Evolutionary conservation across 805 yeast genomes (phyloP).

Genomic region (Myxozyma melibiosi): DNA sequence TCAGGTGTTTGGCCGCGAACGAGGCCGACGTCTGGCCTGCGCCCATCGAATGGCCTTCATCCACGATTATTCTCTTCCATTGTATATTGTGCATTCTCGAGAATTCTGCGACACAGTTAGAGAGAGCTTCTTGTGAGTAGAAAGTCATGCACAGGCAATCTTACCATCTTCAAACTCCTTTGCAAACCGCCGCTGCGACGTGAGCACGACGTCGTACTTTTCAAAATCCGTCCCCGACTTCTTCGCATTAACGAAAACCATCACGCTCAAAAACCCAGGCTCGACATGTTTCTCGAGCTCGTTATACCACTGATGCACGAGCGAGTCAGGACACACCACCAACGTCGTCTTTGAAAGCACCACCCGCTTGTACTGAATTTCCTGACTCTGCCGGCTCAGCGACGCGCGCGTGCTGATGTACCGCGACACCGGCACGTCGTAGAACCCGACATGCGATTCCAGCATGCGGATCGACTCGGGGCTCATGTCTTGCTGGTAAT

Average conservation of each 20-base stretch:
- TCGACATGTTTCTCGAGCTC: slow-evolving; percentile 61
- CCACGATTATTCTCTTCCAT: slow-evolving; percentile 74
- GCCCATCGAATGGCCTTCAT: slow-evolving; percentile 71
- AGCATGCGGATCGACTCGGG: slow-evolving; percentile 46
- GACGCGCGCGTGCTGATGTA: slow-evolving; percentile 34
- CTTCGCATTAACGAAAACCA: slow-evolving; percentile 21
- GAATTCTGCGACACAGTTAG: slow-evolving; percentile 25
- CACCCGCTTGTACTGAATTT: slow-evolving; percentile 39
- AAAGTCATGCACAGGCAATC: background rate
- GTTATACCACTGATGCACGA: slow-evolving; percentile 64
- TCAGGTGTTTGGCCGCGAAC: slow-evolving; percentile 50
- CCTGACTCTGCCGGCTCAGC: slow-evolving; percentile 24
- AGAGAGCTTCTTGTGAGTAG: background rate
- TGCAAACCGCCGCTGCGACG: slow-evolving; percentile 53
- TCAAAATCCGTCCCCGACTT: slow-evolving; percentile 39
- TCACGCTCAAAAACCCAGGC: slow-evolving; percentile 44
- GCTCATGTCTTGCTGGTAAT: slow-evolving; percentile 51
- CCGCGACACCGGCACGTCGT: slow-evolving; percentile 40
- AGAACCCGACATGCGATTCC: slow-evolving; percentile 49
- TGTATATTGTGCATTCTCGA: slow-evolving; percentile 50
- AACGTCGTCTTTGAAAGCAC: slow-evolving; percentile 57
- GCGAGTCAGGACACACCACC: slow-evolving; percentile 65
- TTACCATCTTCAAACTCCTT: slow-evolving; percentile 40
- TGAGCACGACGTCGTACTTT: slow-evolving; percentile 55
- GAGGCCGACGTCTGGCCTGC: slow-evolving; percentile 56